These are phyloP conservation scores for Zea mays DNA, from an alignment of 176 grass and related monocot genomes.

Conservation along the genomic window Zm-B73-REFERENCE-NAM-5.0 NC_050102.1:171849501-171850000, in stretches of 20 bases:
- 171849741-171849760: not conserved
- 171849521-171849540: not conserved
- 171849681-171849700: constrained; percentile 23
- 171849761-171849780: constrained; percentile 71
- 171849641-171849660: constrained; percentile 74
- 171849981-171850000: not conserved
- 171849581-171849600: not conserved
- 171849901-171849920: constrained; percentile 53
- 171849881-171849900: not conserved
- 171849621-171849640: constrained; percentile 72
- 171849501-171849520: not conserved
- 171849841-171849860: constrained; percentile 11
- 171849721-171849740: not conserved
- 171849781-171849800: constrained; percentile 98
- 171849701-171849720: not conserved
- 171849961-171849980: constrained; percentile 20
- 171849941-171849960: constrained; percentile 41
- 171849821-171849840: not conserved
- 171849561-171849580: not conserved
- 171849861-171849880: not conserved
- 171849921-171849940: constrained; percentile 67
- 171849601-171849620: constrained; percentile 25
- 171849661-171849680: constrained; percentile 47
- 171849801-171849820: constrained; percentile 81
- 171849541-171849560: not conserved